Conservation (phyloP, 176 grass and related monocot genomes). For the Puccinellia tenuiflora region DNA sequence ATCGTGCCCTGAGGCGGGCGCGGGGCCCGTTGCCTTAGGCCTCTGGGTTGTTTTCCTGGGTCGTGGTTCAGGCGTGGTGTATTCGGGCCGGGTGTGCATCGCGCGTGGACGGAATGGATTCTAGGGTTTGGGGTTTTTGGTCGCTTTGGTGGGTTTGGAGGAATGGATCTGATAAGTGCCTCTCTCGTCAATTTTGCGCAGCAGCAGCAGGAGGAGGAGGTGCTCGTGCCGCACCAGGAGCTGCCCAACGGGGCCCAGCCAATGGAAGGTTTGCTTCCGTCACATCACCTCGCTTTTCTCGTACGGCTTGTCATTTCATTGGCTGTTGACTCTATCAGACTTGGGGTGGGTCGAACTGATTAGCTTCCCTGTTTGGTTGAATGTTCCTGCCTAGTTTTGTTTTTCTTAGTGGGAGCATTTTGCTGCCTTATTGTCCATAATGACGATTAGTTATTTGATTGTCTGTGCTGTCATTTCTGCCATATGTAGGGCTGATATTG, state of each 20-base stretch:
- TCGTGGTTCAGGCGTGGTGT: slow-evolving; percentile 10
- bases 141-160: not conserved
- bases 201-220: slow-evolving; percentile 60
- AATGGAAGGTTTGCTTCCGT: slow-evolving; percentile 70
- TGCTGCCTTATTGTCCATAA: not conserved
- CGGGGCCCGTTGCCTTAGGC: not conserved
- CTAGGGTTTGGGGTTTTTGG: slow-evolving; percentile 71
- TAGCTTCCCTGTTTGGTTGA: slow-evolving; percentile 2
- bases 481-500: not conserved
- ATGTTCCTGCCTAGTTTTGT: not conserved
- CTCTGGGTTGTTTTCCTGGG: slow-evolving; percentile 22
- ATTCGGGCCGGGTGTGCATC: not conserved
- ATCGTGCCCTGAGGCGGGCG: not conserved
- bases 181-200: slow-evolving; percentile 7
- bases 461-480: not conserved
- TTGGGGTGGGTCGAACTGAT: not conserved
- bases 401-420: not conserved
- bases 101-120: slow-evolving; percentile 6
- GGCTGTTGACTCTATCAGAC: not conserved
- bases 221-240: slow-evolving; percentile 77
- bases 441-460: slow-evolving; percentile 1
- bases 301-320: not conserved
- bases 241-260: slow-evolving; percentile 69
- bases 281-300: not conserved
- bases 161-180: slow-evolving; percentile 51